Conservation (phyloP, 768 basidiomycete genomes). For the Trametes punicea region DNA sequence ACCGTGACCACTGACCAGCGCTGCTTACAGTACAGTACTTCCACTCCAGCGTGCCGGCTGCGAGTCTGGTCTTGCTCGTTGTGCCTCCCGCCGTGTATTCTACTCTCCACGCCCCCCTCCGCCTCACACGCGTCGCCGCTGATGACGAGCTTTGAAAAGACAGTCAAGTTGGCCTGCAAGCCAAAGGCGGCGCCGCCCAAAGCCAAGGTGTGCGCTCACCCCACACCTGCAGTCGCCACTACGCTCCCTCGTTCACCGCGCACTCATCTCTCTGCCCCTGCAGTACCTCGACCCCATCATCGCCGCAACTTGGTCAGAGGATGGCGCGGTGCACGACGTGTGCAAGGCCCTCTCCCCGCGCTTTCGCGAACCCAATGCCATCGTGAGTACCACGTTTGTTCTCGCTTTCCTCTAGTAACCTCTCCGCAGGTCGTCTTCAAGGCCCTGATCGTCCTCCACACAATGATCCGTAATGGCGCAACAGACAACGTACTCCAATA, state of each 20-base stretch:
- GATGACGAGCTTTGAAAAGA: conserved; percentile 74
- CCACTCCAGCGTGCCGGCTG: too few relatives aligned
- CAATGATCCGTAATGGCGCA: conserved; percentile 94
- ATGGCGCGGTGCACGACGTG: conserved; percentile 90
- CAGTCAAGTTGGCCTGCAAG: conserved; percentile 95
- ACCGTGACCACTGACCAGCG: not conserved
- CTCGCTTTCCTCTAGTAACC: not conserved
- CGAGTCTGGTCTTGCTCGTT: not conserved
- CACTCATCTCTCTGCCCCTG: not conserved
- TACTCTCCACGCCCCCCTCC: conserved; percentile 2
- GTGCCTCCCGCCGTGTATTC: conserved; percentile 11
- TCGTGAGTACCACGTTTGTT: conserved; percentile 49
- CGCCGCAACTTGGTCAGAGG: conserved; percentile 94
- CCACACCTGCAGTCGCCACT: not conserved
- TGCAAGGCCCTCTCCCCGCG: conserved; percentile 83
- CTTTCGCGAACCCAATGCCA: conserved; percentile 87
- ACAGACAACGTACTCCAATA: conserved; percentile 90
- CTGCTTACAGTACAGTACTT: not conserved
- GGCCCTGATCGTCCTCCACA: conserved; percentile 90
- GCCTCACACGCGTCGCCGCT: not conserved
- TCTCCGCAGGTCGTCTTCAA: conserved; percentile 88
- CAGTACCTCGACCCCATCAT: conserved; percentile 97
- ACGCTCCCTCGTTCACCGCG: not conserved
- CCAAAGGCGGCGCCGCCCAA: conserved; percentile 96
- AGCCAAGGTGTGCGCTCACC: conserved; percentile 65